Conservation (phyloP, 164 flowering plant genomes). For the Vitis vinifera region ASM3070453v1 NC_081812.1:22808501-22809000, state of each 20-base stretch:
- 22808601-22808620: too few species aligned
- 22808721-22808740: slow-evolving; percentile 5
- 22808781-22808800: slow-evolving; percentile 7
- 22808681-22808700: not conserved
- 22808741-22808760: slow-evolving; percentile 23
- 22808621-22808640: too few species aligned
- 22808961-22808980: slow-evolving; percentile 8
- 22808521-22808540: too few species aligned
- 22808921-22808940: slow-evolving; percentile 3
- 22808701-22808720: not conserved
- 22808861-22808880: too few species aligned
- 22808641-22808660: too few species aligned
- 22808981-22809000: not conserved
- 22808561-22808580: too few species aligned
- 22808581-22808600: too few species aligned
- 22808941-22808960: slow-evolving; percentile 1
- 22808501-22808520: too few species aligned
- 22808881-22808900: not conserved
- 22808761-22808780: slow-evolving; percentile 24
- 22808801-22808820: slow-evolving; percentile 1
- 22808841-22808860: slow-evolving; percentile 21
- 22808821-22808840: slow-evolving; percentile 26
- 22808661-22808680: too few species aligned
- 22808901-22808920: slow-evolving; percentile 11
- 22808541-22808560: too few species aligned